Base-by-base conservation (phyloP, 805 yeast species). In the Yarrowia sp. region DNA sequence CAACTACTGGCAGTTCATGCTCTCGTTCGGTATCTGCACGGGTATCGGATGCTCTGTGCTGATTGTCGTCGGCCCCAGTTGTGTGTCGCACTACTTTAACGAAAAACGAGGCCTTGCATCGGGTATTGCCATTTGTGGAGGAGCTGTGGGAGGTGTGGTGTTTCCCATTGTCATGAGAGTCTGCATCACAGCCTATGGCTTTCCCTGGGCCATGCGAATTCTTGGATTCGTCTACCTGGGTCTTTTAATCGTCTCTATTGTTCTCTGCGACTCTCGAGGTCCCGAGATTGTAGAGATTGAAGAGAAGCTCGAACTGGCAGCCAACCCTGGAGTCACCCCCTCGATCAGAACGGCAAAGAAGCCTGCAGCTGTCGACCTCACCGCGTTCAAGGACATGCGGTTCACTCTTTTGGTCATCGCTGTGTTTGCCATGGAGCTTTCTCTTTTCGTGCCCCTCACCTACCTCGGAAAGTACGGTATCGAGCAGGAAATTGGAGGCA, bases 121-220 rank as follows among this genome's bases (percentile, higher is more conserved):
- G 43, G 90, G 91, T 0, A 71, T 87, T 3, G 88, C 89, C 4
- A 85, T 88, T 68, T 77, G 86, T 10, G 92, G 91, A 2, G 90
- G 90, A 0, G 85, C 89, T 3, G 76, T 86, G 8, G 92, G 91
- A 1, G 92, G 92, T 4, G 80, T 87, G 11, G 73, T 87, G 5
- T 84, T 86, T 74, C 90, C 92, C 0, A 76, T 87, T 46, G 77
- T 85, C 75, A 76, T 87, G 70, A 78, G 83, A 69, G 74, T 79
- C 12, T 74, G 86, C 64, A 83, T 84, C 70, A 74, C 78, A 1
- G 74, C 75, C 14, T 75, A 84, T n/a, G 90, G 91, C 1, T 88
- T 81, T 74, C 82, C 79, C 1, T 87, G 90, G 89, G 82, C 90
- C 0, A 82, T 86, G 69, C 77, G 91, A 45, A 79, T 83, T 7